Evolutionary conservation across 179 eudicot species (phyloP).

Genomic region (Sideroxylon spinosum): DNA sequence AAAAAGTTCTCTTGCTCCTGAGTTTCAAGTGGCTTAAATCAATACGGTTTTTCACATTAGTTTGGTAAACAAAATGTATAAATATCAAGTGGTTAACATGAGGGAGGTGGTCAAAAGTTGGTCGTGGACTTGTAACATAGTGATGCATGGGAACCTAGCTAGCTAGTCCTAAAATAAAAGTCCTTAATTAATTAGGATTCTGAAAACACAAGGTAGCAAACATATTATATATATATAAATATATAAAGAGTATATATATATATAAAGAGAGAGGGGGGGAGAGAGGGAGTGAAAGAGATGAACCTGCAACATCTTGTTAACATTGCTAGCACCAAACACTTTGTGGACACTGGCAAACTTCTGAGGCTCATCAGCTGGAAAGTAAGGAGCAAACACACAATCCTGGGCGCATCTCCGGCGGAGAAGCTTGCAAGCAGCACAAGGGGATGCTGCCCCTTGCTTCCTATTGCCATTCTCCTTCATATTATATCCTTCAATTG

Average conservation of each 20-base stretch:
- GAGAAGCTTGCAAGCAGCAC: slow-evolving; percentile 88
- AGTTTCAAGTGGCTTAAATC: neutral
- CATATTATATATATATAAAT: no score
- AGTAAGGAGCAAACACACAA: slow-evolving; percentile 79
- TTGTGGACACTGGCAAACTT: slow-evolving; percentile 86
- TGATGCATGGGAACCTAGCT: no score
- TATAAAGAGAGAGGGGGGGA: neutral
- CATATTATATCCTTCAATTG: slow-evolving; percentile 8
- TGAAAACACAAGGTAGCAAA: no score
- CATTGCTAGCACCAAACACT: slow-evolving; percentile 89
- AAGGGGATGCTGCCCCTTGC: slow-evolving; percentile 50
- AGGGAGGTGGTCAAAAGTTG: neutral
- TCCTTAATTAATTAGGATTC: no score
- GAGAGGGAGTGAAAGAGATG: neutral
- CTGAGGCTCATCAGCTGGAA: slow-evolving; percentile 78
- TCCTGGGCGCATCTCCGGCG: slow-evolving; percentile 76
- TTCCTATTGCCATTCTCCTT: slow-evolving; percentile 28
- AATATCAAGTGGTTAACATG: no score
- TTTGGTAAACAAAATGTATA: neutral
- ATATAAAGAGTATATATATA: no score
- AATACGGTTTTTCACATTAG: neutral
- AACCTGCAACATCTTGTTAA: slow-evolving; percentile 89
- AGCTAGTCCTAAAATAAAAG: neutral
- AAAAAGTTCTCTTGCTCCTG: neutral
- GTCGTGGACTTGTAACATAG: neutral